Evolutionary conservation across 352 stramenopile species (phyloP).

Genomic region (Pseudoperonospora humuli): DNA sequence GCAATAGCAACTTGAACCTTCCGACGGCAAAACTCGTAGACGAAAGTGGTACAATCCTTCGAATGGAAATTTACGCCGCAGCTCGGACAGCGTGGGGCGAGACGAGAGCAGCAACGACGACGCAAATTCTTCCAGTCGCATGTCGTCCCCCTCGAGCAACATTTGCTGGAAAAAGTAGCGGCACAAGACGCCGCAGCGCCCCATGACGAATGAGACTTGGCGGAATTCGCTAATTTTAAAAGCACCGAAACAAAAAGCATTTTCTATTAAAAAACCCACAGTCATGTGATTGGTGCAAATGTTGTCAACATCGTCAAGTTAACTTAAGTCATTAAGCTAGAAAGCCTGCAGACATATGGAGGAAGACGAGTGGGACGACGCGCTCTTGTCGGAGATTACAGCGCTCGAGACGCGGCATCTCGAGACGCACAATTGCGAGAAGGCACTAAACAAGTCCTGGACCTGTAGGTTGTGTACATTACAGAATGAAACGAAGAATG

Average conservation of each 20-base stretch:
- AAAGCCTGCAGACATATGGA: no score
- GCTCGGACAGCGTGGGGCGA: constrained; percentile 47
- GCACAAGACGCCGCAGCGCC: constrained; percentile 47
- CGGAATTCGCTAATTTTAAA: not conserved
- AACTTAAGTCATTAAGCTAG: not conserved
- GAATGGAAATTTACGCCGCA: constrained; percentile 73
- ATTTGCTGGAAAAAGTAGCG: constrained; percentile 82
- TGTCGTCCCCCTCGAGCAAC: constrained; percentile 40
- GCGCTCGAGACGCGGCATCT: constrained; percentile 50
- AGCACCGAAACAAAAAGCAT: no score
- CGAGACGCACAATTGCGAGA: constrained; percentile 3
- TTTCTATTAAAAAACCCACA: not conserved
- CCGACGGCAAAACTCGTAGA: constrained; percentile 33
- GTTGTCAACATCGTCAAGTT: not conserved
- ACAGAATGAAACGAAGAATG: constrained; percentile 29
- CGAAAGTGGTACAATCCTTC: constrained; percentile 73
- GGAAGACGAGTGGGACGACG: constrained; percentile 83
- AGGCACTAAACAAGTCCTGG: constrained; percentile 20
- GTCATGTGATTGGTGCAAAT: not conserved
- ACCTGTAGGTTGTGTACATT: constrained; percentile 62
- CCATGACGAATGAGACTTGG: not conserved
- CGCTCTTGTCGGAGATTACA: constrained; percentile 57
- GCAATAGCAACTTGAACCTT: constrained; percentile 35
- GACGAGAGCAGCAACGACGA: constrained; percentile 64
- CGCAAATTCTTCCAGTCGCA: constrained; percentile 34